Percentiles rank a stretch among this genome's conserved stretches.
phyloP scores from a whole-genome alignment of 1,284 basidiomycete genomes.

The Fomes fomentarius region DNA sequence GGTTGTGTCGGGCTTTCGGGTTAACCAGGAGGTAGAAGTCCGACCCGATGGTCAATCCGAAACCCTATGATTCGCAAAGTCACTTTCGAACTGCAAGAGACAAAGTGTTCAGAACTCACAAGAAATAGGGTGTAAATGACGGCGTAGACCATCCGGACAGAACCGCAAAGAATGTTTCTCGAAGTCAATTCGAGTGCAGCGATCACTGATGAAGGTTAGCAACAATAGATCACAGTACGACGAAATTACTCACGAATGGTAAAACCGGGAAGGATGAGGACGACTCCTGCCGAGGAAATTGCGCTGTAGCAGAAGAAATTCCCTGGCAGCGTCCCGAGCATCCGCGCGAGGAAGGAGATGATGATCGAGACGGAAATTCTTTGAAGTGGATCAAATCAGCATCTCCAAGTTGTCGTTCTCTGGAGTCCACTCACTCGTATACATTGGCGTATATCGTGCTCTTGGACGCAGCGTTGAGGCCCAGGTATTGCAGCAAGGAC shows the following conservation, averaged over 20 bases:
- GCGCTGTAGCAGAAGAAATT: slow-evolving; percentile 82
- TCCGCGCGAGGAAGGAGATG: slow-evolving; percentile 80
- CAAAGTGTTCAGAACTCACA: slow-evolving; percentile 39
- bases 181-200: slow-evolving; percentile 85
- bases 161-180: slow-evolving; percentile 81
- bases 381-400: slow-evolving; percentile 1
- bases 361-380: slow-evolving; percentile 85
- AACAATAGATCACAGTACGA: too few relatives aligned
- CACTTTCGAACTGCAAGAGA: slow-evolving; percentile 5
- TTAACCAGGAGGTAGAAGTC: slow-evolving; percentile 84
- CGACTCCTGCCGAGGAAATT: slow-evolving; percentile 81
- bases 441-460: slow-evolving; percentile 87
- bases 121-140: slow-evolving; percentile 88
- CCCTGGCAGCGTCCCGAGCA: slow-evolving; percentile 69
- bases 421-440: slow-evolving; percentile 68
- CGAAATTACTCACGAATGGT: slow-evolving; percentile 58
- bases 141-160: slow-evolving; percentile 87
- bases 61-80: slow-evolving; percentile 57
- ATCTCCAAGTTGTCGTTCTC: background rate
- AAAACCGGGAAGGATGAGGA: slow-evolving; percentile 80
- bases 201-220: slow-evolving; percentile 57
- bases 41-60: slow-evolving; percentile 84
- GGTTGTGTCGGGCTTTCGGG: slow-evolving; percentile 57
- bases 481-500: slow-evolving; percentile 72
- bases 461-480: slow-evolving; percentile 76